These are phyloP conservation scores for Seiridium unicorne DNA, from an alignment of 2,329 filamentous ascomycete species.

Conservation along the genomic window DNA sequence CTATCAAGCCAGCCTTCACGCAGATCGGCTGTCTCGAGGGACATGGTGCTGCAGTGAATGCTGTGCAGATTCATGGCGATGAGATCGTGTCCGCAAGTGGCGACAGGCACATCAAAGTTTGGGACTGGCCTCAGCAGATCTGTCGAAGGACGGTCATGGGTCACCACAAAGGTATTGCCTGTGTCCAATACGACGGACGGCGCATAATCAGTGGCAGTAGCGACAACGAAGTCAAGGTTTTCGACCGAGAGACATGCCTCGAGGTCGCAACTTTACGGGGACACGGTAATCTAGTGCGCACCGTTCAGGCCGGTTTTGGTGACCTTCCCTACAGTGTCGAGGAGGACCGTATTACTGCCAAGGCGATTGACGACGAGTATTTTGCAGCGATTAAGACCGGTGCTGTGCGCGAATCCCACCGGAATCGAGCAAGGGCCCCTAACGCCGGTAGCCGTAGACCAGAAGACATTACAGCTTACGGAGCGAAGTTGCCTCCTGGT, in stretches of 20 bases:
- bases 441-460: constrained; percentile 76
- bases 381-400: constrained; percentile 58
- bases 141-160: constrained; percentile 79
- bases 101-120: constrained; percentile 90
- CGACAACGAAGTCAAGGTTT: constrained; percentile 94
- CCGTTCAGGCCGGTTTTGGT: constrained; percentile 91
- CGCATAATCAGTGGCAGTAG: constrained; percentile 95
- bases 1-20: constrained; percentile 63
- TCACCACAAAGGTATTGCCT: constrained; percentile 93
- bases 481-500: constrained; percentile 85
- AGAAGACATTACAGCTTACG: constrained; percentile 74
- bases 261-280: constrained; percentile 86
- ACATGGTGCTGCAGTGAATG: constrained; percentile 90
- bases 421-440: constrained; percentile 35
- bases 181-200: constrained; percentile 92
- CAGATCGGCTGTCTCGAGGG: constrained; percentile 79
- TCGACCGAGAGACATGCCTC: constrained; percentile 79
- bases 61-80: constrained; percentile 82
- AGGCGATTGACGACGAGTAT: constrained; percentile 70
- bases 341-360: constrained; percentile 72
- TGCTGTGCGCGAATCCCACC: constrained; percentile 39
- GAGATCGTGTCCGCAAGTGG: constrained; percentile 94
- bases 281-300: constrained; percentile 83
- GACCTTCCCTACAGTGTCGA: constrained; percentile 79
- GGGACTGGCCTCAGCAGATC: constrained; percentile 80